A percentile compares a stretch with the other conserved stretches of the same genome.
Evolutionary conservation across 805 yeast species (phyloP).

Genomic region (Middelhovenomyces tepae): DNA sequence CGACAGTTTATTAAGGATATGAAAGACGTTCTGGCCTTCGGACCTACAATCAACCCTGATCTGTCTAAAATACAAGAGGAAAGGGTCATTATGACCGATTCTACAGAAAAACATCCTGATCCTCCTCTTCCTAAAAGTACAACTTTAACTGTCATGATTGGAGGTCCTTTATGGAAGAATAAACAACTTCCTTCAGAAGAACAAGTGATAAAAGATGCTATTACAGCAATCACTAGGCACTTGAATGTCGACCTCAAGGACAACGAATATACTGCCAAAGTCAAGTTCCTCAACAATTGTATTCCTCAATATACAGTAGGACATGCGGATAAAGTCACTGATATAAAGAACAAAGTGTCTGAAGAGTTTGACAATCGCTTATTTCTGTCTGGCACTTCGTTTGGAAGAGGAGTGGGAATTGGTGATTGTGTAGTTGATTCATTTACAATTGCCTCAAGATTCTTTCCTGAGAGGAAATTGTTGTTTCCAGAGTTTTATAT

Average conservation of each 20-base stretch:
- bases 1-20: too few relatives aligned
- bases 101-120: conserved; percentile 1
- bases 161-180: conserved; percentile 55
- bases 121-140: conserved; percentile 35
- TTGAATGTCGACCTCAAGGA: conserved; percentile 29
- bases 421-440: conserved; percentile 75
- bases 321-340: conserved; percentile 38
- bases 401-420: conserved; percentile 77
- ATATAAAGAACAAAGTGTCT: conserved; percentile 29
- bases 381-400: conserved; percentile 69
- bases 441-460: conserved; percentile 45
- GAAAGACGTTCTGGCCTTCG: too few relatives aligned
- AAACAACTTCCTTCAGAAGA: conserved; percentile 20
- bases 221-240: conserved; percentile 33
- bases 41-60: too few relatives aligned
- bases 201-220: conserved; percentile 26
- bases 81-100: conserved; percentile 4
- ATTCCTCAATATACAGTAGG: conserved; percentile 79
- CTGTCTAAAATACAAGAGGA: conserved; percentile 11
- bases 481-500: conserved; percentile 24
- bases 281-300: conserved; percentile 43
- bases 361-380: conserved; percentile 34
- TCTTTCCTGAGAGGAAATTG: conserved; percentile 23
- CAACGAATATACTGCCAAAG: conserved; percentile 24
- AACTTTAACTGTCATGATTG: conserved; percentile 82